Evolutionary conservation across 2,329 filamentous ascomycete species (phyloP).

Genomic region (Fusarium sp.): DNA sequence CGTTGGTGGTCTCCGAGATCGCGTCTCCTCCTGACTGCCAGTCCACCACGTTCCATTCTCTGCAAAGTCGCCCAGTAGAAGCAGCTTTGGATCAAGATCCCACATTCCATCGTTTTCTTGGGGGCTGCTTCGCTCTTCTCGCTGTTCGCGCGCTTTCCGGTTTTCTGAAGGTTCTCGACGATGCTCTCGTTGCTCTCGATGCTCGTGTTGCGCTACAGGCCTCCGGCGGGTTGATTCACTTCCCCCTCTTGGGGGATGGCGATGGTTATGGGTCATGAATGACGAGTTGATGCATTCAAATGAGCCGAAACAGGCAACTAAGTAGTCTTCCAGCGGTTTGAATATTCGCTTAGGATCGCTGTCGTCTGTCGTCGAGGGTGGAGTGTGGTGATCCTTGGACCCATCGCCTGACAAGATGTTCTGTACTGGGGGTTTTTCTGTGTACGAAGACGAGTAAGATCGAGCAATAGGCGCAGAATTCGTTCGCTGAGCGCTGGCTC

Average conservation of each 20-base stretch:
- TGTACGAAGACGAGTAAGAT: conserved; percentile 60
- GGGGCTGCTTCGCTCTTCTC: conserved; percentile 30
- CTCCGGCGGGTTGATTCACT: conserved; percentile 46
- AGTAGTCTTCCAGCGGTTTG: conserved; percentile 80
- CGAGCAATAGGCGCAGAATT: conserved; percentile 41
- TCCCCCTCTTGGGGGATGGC: conserved; percentile 44
- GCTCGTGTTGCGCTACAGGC: conserved; percentile 49
- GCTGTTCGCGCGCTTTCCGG: conserved; percentile 19
- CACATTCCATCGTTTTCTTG: conserved; percentile 37
- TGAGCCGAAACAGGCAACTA: conserved; percentile 75
- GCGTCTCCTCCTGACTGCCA: conserved; percentile 62
- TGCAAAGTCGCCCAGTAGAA: conserved; percentile 79
- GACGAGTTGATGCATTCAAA: conserved; percentile 81
- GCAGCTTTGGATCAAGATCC: conserved; percentile 79
- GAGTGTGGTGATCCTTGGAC: conserved; percentile 26
- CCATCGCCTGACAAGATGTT: conserved; percentile 23
- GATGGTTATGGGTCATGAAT: conserved; percentile 67
- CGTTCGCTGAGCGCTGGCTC: conserved; percentile 46
- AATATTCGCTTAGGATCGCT: conserved; percentile 73
- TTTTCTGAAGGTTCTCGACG: conserved; percentile 55
- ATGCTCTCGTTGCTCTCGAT: conserved; percentile 35
- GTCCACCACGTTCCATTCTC: conserved; percentile 90
- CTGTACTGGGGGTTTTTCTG: conserved; percentile 51
- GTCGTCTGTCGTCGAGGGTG: conserved; percentile 28
- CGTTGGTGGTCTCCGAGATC: conserved; percentile 28